Evolutionary conservation across 1,139 yeast species (phyloP), one percentile per base, ranked within the genome.

Genomic region (Debaryomyces robertsiae): DNA sequence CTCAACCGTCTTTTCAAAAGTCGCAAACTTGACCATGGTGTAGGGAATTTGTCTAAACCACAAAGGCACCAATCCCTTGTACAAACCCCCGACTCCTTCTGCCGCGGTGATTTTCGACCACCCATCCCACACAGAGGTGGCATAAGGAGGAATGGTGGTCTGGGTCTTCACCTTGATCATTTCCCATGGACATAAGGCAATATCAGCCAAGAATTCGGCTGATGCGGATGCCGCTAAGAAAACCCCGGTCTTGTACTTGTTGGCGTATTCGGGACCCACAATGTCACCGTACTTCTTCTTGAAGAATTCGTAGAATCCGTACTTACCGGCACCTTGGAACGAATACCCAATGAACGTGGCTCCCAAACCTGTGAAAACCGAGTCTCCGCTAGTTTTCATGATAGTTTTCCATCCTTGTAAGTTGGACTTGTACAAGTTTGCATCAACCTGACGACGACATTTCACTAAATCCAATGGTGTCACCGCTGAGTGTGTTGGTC

Each of bases 11-110:
- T 82, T 85, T 71, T 91, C 98, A 68, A 91, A 91, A 33, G 94
- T 77, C 16, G 97, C 91, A 67, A 91, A 91, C 68, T 91, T 91
- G 47, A 87, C 94, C 96, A 90, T 90, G 30, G 97, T 91, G 72
- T 91, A 91, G 17, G 97, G 97, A 52, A 91, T 85, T 66, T 91
- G 97, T 72, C 97, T 84, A 48, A 82, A 80, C 97, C 97, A 90
- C 54, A 91, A 75, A 25, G 98, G 97, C 9, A 81, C 82, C 46
- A 91, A 69, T 39, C 97, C 97, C 60, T 86, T 85, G 73, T 89
- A 91, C 44, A 91, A 74, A 13, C 87, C 90, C 13, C 71, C 78
- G 46, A 81, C 39, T 11, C 95, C 95, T 62, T 84, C 94, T 16
- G 70, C 59, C 10, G 83, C 81, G 38, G 77, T 70, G 53, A 84